phyloP scores from a whole-genome alignment of 306 rosid species.

The Ceratonia siliqua region DNA sequence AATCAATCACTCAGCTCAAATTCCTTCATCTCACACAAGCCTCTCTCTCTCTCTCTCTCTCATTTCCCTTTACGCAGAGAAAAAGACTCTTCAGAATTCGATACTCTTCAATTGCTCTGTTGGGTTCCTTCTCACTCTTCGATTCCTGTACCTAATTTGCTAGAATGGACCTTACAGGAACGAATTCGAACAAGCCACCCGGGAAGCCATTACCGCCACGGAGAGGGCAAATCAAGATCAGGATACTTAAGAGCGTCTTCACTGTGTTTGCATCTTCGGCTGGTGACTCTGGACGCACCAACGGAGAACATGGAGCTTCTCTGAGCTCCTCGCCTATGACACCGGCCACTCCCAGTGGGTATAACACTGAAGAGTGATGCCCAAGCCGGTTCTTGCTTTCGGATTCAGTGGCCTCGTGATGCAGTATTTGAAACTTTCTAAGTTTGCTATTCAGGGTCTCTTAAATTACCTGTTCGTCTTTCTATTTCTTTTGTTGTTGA shows the following conservation, averaged over 20 bases:
- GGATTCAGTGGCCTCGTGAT: neutral
- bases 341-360: constrained; percentile 26
- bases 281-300: neutral
- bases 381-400: neutral
- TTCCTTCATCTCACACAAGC: too few species aligned
- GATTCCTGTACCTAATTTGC: neutral
- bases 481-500: neutral
- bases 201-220: constrained; percentile 23
- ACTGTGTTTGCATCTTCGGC: neutral
- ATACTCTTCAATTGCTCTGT: too few species aligned
- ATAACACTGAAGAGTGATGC: neutral
- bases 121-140: too few species aligned
- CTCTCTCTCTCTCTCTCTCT: too few species aligned
- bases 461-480: neutral
- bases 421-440: neutral
- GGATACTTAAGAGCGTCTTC: constrained; percentile 20
- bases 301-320: constrained; percentile 22
- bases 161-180: neutral
- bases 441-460: neutral
- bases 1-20: too few species aligned
- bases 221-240: constrained; percentile 48
- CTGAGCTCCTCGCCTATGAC: constrained; percentile 28
- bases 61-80: too few species aligned
- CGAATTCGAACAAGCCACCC: neutral
- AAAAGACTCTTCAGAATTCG: neutral